Conservation (phyloP, 2,329 filamentous ascomycete genomes). For the Neopestalotiopsis sp. region DNA sequence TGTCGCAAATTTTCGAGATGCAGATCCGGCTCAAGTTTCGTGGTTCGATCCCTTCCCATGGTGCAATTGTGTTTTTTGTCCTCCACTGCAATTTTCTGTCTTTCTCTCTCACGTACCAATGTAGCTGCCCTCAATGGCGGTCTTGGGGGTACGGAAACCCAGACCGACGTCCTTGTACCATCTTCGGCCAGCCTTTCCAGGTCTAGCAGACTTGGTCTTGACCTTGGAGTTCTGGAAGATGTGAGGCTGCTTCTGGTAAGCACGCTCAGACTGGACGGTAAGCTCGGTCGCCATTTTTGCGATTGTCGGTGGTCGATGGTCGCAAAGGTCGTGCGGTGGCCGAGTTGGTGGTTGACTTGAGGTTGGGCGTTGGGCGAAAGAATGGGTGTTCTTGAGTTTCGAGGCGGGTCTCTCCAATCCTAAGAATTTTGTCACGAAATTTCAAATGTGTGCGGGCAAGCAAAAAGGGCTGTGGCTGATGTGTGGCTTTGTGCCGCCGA, state of each 20-base stretch:
- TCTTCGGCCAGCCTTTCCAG: constrained; percentile 69
- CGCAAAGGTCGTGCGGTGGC: constrained; percentile 44
- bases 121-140: constrained; percentile 97
- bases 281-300: constrained; percentile 95
- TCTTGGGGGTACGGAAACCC: constrained; percentile 98
- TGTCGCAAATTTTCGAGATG: constrained; percentile 7
- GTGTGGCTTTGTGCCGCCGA: neutral
- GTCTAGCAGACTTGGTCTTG: constrained; percentile 82
- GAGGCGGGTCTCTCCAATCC: constrained; percentile 26
- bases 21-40: neutral
- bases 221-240: constrained; percentile 99
- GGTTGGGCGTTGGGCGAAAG: constrained; percentile 28
- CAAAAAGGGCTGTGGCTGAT: constrained; percentile 13
- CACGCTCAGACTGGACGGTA: constrained; percentile 99
- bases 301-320: constrained; percentile 43
- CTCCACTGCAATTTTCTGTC: neutral
- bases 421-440: constrained; percentile 21
- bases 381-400: constrained; percentile 10
- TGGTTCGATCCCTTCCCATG: neutral
- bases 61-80: neutral
- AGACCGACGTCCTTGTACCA: constrained; percentile 99
- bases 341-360: constrained; percentile 20
- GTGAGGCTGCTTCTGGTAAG: constrained; percentile 99
- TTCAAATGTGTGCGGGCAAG: constrained; percentile 14
- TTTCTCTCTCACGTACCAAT: constrained; percentile 77